Evolutionary conservation across 179 eudicot genomes (phyloP), one percentile per base, ranked within the genome.

Genomic region (Sideroxylon spinosum): DNA sequence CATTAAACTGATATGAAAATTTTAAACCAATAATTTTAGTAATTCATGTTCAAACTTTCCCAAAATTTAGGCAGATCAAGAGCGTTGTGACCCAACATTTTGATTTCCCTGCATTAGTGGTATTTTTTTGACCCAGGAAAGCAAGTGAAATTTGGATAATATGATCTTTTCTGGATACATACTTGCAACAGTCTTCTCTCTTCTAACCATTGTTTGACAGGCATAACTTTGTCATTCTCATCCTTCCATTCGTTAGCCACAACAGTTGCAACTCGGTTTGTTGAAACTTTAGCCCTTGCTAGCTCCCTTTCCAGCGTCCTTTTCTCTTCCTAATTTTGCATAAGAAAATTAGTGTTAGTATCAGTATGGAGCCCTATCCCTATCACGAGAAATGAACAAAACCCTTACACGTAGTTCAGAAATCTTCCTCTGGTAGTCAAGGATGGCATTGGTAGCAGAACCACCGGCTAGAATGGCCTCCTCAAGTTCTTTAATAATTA

Each of bases 231-330:
- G 85, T 90, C 93, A 61, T 87, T 85, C 23, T 94, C 97, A 29
- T 88, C 93, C 79, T 96, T 96, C 99, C 99, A 96, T 75, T 94
- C 98, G 77, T 96, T 96, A 81, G 99, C 98, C 84, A 93, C 85
- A 46, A 81, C 92, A 29, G 89, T 86, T 75, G 98, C 98, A 55
- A 94, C 92, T 74, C 99, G 86, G 73, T 89, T 96, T 29, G 94
- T 98, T 49, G 97, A 92, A 81, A 96, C 96, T 85, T 88, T 92
- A 17, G 86, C 86, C 78, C 98, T 90, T 76, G 99, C 96, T 29
- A 96, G 92, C 74, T 96, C 98, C 84, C 98, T 92, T 86, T 96
- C 98, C 11, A 92, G 82, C 4, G 82, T 86, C 84, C 93, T 89
- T 83, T 92, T 96, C 91, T 94, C 99, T 61, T 92, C 97, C 98